Evolutionary conservation across 1,284 basidiomycete genomes (phyloP), one percentile per base, ranked within the genome.

Genomic region (Fomitopsis schrenkii): DNA sequence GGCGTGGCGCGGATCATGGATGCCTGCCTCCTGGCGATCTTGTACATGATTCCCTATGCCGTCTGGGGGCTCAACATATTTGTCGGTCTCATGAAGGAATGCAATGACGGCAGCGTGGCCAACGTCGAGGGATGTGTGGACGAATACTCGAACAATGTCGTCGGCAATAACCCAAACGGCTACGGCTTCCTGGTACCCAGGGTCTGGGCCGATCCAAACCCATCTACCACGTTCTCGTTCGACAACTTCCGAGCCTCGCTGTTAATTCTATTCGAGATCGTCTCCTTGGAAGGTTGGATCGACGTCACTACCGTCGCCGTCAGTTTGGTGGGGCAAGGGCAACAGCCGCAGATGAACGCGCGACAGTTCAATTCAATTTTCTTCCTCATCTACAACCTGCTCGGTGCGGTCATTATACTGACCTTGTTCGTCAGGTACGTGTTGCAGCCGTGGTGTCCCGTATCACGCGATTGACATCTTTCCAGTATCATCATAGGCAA

Each of bases 31-130:
- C 85, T 99, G n/a, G 94, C 96, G 53, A 85, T 97, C 58, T 82
- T 98, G 55, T 95, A 98, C 77, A 90, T 98, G 83, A 93, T 99
- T 66, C 97, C 97, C 0, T 98, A 95, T 71, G 96, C 97, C 4
- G 90, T 98, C 1, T 98, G 97, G 96, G 97, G 95, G 5, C 84
- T 95, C 62, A 98, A 97, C 70, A 92, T 98, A 71, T 98, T 98
- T 75, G 81, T 88, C 0, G 95, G 95, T 7, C 77, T 89, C 62
- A 87, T 97, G 75, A 95, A 91, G 73, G 75, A 79, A 53, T 99
- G 97, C 80, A 98, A 94, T 71, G 95, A 98, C 70, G 72, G 61
- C 17, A 74, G 71, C 57, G 86, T 83, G 1, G 68, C 76, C 36
- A 90, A 85, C 4, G 81, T 88, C 38, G 70, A 70, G 8, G 83